Evolutionary conservation across 2,329 filamentous ascomycete genomes (phyloP).

Genomic region (Aspergillus aculeatus): DNA sequence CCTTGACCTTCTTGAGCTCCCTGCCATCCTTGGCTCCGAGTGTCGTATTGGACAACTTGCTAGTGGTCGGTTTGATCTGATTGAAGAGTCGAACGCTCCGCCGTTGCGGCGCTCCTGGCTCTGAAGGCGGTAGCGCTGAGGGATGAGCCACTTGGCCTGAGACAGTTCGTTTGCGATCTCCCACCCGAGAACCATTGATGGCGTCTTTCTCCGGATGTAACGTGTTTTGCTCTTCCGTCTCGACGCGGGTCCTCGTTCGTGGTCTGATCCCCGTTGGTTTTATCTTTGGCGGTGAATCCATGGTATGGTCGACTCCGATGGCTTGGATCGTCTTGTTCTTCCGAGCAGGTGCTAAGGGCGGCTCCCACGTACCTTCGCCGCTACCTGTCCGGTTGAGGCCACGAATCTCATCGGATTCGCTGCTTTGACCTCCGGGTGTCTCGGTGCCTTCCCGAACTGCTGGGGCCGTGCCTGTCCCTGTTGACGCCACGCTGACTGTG

Average conservation of each 20-base stretch:
- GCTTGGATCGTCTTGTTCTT: constrained; percentile 57
- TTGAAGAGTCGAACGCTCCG: constrained; percentile 73
- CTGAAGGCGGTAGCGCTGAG: constrained; percentile 55
- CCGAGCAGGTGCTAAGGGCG: constrained; percentile 44
- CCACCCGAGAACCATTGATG: constrained; percentile 35
- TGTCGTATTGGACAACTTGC: constrained; percentile 61
- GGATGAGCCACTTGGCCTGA: constrained; percentile 69
- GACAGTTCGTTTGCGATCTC: constrained; percentile 84
- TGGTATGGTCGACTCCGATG: constrained; percentile 49
- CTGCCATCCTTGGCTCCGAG: constrained; percentile 62
- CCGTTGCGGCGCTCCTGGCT: constrained; percentile 63
- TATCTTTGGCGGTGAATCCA: constrained; percentile 65
- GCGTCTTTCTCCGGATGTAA: constrained; percentile 34
- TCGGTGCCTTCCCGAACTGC: constrained; percentile 58
- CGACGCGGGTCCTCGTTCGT: constrained; percentile 40
- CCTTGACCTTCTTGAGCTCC: constrained; percentile 81
- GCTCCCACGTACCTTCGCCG: constrained; percentile 40
- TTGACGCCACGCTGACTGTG: constrained; percentile 42
- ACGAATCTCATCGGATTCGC: constrained; percentile 43
- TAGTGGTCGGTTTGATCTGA: constrained; percentile 64
- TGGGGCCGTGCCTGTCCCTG: constrained; percentile 24
- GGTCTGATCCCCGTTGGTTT: constrained; percentile 52
- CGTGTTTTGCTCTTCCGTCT: constrained; percentile 40
- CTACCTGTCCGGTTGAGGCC: constrained; percentile 30
- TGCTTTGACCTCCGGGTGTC: constrained; percentile 57